These are phyloP conservation scores for Petunia axillaris DNA, from an alignment of 257 asterid genomes.

Conservation along the genomic window DNA sequence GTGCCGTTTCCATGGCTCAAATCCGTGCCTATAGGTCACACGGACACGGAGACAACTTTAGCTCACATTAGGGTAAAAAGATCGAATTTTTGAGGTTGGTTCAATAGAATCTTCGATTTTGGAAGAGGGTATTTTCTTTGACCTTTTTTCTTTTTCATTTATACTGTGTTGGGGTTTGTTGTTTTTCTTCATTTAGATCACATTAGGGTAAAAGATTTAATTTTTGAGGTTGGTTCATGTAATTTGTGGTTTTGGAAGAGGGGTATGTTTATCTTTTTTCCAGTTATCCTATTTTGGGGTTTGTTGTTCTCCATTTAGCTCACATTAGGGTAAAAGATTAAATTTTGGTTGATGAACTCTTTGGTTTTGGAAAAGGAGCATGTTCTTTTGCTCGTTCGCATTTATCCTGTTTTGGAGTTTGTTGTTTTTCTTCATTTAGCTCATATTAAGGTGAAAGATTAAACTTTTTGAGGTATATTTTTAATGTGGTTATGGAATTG, in stretches of 20 bases:
- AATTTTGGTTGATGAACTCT: constrained; percentile 54
- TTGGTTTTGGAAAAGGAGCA: constrained; percentile 99
- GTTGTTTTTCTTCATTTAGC: neutral
- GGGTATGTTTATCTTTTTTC: neutral
- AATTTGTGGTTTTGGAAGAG: too few relatives aligned
- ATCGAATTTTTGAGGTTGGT: constrained; percentile 55
- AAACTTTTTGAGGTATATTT: neutral
- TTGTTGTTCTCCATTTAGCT: neutral
- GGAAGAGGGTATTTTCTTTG: constrained; percentile 85
- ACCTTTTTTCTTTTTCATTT: neutral
- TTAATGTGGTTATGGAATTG: neutral
- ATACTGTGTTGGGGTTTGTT: too few relatives aligned
- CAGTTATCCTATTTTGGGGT: neutral
- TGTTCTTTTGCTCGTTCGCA: neutral
- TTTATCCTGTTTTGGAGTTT: too few relatives aligned
- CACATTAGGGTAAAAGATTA: neutral
- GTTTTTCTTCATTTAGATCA: neutral
- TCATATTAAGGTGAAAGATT: neutral
- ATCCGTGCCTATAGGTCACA: too few relatives aligned
- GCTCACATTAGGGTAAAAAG: too few relatives aligned
- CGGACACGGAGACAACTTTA: too few relatives aligned
- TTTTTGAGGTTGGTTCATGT: neutral
- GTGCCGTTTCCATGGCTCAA: constrained; percentile 55
- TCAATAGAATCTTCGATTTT: constrained; percentile 92
- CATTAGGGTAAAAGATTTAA: neutral